phyloP scores from a whole-genome alignment of 2,329 filamentous ascomycete genomes.

The Aureobasidium sp. region DNA sequence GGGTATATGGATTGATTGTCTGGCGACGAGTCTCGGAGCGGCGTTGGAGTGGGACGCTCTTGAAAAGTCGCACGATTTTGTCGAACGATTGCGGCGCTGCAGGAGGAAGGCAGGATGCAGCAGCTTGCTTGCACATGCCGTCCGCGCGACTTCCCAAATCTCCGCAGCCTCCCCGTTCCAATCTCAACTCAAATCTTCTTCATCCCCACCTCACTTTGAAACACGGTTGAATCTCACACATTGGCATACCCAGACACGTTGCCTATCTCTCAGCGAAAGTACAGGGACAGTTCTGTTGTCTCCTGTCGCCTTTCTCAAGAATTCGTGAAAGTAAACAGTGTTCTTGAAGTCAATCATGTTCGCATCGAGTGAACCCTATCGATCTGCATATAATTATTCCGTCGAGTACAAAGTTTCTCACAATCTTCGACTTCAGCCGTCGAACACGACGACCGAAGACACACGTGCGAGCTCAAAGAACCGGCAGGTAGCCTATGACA shows the following conservation, averaged over 20 bases:
- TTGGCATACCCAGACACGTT: neutral
- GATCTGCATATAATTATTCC: neutral
- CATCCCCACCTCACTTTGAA: neutral
- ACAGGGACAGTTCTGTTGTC: neutral
- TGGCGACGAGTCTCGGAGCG: neutral
- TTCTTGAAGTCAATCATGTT: too few species aligned
- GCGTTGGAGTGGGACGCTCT: neutral
- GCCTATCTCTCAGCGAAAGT: too few species aligned
- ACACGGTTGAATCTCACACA: neutral
- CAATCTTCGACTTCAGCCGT: too few species aligned
- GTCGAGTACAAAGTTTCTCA: neutral
- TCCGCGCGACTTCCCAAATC: constrained; percentile 3
- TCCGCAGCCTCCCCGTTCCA: constrained; percentile 1
- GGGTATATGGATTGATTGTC: neutral
- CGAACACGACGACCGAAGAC: neutral
- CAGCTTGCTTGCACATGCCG: neutral
- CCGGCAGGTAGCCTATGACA: neutral
- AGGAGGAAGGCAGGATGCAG: neutral
- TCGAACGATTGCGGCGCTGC: constrained; percentile 2
- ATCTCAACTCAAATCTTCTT: constrained; percentile 3
- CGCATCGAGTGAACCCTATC: too few species aligned
- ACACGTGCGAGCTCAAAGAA: neutral
- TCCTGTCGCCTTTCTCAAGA: too few species aligned
- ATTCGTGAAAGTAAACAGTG: too few species aligned
- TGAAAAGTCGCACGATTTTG: neutral